phyloP scores from a whole-genome alignment of 192 early-diverging fungal species.

The Pilaira anomala region DNA sequence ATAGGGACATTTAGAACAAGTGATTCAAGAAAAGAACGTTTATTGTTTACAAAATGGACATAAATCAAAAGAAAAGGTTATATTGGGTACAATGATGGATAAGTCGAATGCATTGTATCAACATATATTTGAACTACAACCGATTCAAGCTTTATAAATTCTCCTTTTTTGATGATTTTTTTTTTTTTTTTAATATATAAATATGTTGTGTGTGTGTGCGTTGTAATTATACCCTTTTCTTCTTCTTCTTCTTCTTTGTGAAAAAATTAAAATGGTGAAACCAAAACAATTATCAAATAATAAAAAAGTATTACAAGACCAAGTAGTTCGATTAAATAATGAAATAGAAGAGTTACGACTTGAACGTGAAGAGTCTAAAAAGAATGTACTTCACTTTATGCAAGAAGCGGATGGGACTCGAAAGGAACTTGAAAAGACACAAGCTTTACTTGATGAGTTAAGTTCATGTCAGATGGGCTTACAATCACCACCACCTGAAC shows the following conservation, averaged over 20 bases:
- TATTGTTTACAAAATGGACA: slow-evolving; percentile 51
- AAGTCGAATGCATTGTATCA: slow-evolving; percentile 9
- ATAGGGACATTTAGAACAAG: slow-evolving; percentile 53
- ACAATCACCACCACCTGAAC: slow-evolving; percentile 1
- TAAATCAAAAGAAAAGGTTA: slow-evolving; percentile 27
- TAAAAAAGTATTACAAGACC: slow-evolving; percentile 16
- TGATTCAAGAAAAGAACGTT: slow-evolving; percentile 55
- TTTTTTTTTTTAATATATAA: neutral
- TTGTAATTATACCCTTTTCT: neutral
- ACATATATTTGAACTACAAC: slow-evolving; percentile 27
- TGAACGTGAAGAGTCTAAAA: slow-evolving; percentile 21
- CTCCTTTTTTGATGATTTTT: neutral
- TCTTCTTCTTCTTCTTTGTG: neutral
- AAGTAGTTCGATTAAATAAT: slow-evolving; percentile 14
- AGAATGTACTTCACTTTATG: slow-evolving; percentile 20
- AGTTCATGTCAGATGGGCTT: neutral
- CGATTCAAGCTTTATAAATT: no score
- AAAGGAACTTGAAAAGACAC: neutral
- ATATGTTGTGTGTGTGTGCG: no score
- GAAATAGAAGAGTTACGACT: slow-evolving; percentile 26
- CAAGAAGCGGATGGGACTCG: slow-evolving; percentile 24
- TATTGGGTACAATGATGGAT: slow-evolving; percentile 48
- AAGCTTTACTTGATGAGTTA: neutral
- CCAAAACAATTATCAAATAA: neutral
- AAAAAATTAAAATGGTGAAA: slow-evolving; percentile 1